Evolutionary conservation across 495 filamentous ascomycete species (phyloP).

Genomic region (Daldinia decipiens): DNA sequence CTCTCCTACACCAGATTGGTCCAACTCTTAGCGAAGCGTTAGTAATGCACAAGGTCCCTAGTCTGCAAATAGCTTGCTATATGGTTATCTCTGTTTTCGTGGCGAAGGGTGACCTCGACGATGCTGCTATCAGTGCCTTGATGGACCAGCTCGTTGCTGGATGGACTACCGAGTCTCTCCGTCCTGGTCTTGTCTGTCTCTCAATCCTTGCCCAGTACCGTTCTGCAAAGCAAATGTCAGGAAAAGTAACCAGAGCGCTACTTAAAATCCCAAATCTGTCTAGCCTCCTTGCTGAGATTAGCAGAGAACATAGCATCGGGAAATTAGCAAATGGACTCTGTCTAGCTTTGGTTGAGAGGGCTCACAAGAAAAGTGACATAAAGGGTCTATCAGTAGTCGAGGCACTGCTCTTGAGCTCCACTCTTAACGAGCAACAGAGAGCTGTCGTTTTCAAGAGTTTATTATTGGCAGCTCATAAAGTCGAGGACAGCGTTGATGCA

Average conservation of each 20-base stretch:
- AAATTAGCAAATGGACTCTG: slow-evolving; percentile 78
- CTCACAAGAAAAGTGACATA: slow-evolving; percentile 69
- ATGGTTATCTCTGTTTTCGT: slow-evolving; percentile 88
- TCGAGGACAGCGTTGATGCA: slow-evolving; percentile 57
- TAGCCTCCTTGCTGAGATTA: slow-evolving; percentile 67
- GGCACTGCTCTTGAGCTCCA: slow-evolving; percentile 66
- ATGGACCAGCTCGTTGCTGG: slow-evolving; percentile 86
- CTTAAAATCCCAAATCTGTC: slow-evolving; percentile 69
- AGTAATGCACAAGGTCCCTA: slow-evolving; percentile 73
- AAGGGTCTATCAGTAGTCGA: slow-evolving; percentile 66
- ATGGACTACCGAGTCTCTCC: slow-evolving; percentile 75
- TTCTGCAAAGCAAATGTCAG: slow-evolving; percentile 72
- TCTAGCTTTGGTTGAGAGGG: slow-evolving; percentile 69
- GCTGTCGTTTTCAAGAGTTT: slow-evolving; percentile 70
- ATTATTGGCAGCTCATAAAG: slow-evolving; percentile 64
- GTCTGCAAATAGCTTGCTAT: slow-evolving; percentile 84
- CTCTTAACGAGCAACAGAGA: slow-evolving; percentile 70
- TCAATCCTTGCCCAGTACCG: slow-evolving; percentile 81
- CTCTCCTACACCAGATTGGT: slow-evolving; percentile 76
- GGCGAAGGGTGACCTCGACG: slow-evolving; percentile 78
- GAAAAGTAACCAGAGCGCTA: slow-evolving; percentile 73
- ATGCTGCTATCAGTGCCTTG: slow-evolving; percentile 76
- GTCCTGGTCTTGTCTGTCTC: slow-evolving; percentile 81
- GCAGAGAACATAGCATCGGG: slow-evolving; percentile 72
- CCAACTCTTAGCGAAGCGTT: slow-evolving; percentile 81